Evolutionary conservation across 2,329 filamentous ascomycete genomes (phyloP).

Genomic region (Xylaria digitata): DNA sequence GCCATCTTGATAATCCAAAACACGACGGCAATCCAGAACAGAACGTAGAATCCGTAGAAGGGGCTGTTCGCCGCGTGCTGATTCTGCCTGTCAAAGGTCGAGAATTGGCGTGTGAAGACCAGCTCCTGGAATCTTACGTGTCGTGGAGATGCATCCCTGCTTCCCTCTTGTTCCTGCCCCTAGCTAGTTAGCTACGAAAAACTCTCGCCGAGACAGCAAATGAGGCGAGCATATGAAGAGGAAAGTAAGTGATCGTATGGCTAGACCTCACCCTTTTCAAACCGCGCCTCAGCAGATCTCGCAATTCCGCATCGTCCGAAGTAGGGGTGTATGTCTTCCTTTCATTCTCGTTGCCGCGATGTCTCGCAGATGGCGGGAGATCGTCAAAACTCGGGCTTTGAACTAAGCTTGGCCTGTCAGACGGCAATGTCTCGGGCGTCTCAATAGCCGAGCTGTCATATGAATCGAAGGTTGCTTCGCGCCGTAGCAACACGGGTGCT

Average conservation of each 20-base stretch:
- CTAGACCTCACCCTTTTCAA: slow-evolving; percentile 46
- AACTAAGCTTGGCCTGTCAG: slow-evolving; percentile 25
- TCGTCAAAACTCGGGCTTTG: slow-evolving; percentile 35
- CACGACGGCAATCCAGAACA: slow-evolving; percentile 79
- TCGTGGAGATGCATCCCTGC: slow-evolving; percentile 35
- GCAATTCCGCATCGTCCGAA: slow-evolving; percentile 54
- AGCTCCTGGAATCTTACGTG: slow-evolving; percentile 61
- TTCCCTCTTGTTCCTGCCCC: slow-evolving; percentile 36
- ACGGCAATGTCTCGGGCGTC: slow-evolving; percentile 43
- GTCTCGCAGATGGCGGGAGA: not conserved
- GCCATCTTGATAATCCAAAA: slow-evolving; percentile 75
- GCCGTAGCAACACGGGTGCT: slow-evolving; percentile 40
- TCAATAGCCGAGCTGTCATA: slow-evolving; percentile 43
- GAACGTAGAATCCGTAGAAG: slow-evolving; percentile 82
- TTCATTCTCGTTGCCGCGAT: slow-evolving; percentile 13
- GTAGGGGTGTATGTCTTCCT: slow-evolving; percentile 46
- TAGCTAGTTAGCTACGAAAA: not conserved
- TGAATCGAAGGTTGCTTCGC: slow-evolving; percentile 36
- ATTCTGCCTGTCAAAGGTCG: slow-evolving; percentile 80
- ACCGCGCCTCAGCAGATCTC: slow-evolving; percentile 52
- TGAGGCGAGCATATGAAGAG: not conserved
- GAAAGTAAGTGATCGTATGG: not conserved
- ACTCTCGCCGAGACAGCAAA: not conserved
- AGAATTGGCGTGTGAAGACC: slow-evolving; percentile 79
- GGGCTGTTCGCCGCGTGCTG: slow-evolving; percentile 71